Conservation (phyloP, 495 filamentous ascomycete genomes). For the Penicillium longicatenatum region DNA sequence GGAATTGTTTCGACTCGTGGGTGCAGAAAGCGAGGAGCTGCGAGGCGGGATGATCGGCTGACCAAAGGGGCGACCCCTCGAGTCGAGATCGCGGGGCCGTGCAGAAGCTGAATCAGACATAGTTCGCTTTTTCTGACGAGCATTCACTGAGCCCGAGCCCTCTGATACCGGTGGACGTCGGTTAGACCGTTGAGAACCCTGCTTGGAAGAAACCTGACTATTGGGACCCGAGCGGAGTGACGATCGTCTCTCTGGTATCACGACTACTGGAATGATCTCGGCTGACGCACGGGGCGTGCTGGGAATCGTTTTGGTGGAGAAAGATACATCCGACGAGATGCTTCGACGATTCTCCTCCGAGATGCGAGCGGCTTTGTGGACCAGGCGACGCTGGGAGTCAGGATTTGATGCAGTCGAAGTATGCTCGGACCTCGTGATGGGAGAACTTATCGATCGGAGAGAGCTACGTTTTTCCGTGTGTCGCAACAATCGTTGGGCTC, state of each 20-base stretch:
- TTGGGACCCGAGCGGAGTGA: constrained; percentile 57
- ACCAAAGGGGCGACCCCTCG: constrained; percentile 28
- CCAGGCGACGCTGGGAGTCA: constrained; percentile 47
- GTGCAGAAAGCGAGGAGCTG: constrained; percentile 69
- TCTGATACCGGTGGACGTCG: constrained; percentile 36
- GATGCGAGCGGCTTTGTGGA: constrained; percentile 49
- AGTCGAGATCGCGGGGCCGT: constrained; percentile 25
- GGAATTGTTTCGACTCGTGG: constrained; percentile 68
- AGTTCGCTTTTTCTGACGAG: constrained; percentile 35
- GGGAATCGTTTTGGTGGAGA: constrained; percentile 50
- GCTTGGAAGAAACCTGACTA: constrained; percentile 41
- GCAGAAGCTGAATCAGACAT: constrained; percentile 42
- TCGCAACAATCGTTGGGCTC: constrained; percentile 55
- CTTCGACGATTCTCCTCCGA: constrained; percentile 56
- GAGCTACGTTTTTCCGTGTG: constrained; percentile 69
- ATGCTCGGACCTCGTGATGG: constrained; percentile 43
- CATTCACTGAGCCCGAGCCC: constrained; percentile 39
- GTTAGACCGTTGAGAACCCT: constrained; percentile 38
- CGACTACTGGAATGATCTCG: constrained; percentile 69
- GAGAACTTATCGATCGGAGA: constrained; percentile 56
- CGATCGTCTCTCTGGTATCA: constrained; percentile 68
- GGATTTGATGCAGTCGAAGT: constrained; percentile 44
- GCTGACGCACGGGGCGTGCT: constrained; percentile 48
- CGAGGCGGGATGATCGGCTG: constrained; percentile 62
- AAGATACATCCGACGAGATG: constrained; percentile 58